Percentiles rank a stretch among this genome's conserved stretches.
Conservation (phyloP, 2,329 filamentous ascomycete genomes). For the Gremmenia infestans region DNA sequence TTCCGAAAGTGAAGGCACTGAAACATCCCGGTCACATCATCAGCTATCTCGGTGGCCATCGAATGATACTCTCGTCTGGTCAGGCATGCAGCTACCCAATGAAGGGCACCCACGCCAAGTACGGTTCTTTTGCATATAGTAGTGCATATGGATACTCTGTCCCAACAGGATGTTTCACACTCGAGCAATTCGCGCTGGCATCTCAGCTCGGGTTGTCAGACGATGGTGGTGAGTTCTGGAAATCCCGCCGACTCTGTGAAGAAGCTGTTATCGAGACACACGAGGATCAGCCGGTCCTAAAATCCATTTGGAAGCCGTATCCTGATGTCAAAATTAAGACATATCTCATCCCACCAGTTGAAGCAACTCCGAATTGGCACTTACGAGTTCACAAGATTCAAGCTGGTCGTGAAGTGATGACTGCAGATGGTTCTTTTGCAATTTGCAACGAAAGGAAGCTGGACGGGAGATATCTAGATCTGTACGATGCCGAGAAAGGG, state of each 20-base stretch:
- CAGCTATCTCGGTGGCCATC: slow-evolving; percentile 66
- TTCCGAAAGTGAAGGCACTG: slow-evolving; percentile 57
- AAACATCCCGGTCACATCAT: slow-evolving; percentile 69
- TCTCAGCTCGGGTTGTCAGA: slow-evolving; percentile 72
- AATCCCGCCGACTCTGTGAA: slow-evolving; percentile 63
- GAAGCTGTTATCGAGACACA: slow-evolving; percentile 57
- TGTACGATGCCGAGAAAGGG: slow-evolving; percentile 40
- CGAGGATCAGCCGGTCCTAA: slow-evolving; percentile 52
- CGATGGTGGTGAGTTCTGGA: slow-evolving; percentile 75
- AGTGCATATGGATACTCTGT: slow-evolving; percentile 74
- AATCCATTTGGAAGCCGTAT: slow-evolving; percentile 68
- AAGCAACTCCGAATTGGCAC: slow-evolving; percentile 62
- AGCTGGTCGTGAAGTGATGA: slow-evolving; percentile 58
- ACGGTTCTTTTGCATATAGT: slow-evolving; percentile 74
- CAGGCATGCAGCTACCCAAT: slow-evolving; percentile 81
- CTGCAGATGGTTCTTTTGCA: slow-evolving; percentile 71
- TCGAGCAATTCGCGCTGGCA: slow-evolving; percentile 72
- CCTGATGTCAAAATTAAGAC: slow-evolving; percentile 62
- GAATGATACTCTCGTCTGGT: slow-evolving; percentile 69
- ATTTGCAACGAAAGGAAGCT: slow-evolving; percentile 50
- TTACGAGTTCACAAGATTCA: slow-evolving; percentile 58
- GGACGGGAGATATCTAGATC: slow-evolving; percentile 46
- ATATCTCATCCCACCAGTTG: slow-evolving; percentile 57
- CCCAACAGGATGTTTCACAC: slow-evolving; percentile 67
- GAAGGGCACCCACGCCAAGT: slow-evolving; percentile 77